phyloP scores from a whole-genome alignment of 2,329 filamentous ascomycete species.

The Pestalotiopsis sp. region DNA sequence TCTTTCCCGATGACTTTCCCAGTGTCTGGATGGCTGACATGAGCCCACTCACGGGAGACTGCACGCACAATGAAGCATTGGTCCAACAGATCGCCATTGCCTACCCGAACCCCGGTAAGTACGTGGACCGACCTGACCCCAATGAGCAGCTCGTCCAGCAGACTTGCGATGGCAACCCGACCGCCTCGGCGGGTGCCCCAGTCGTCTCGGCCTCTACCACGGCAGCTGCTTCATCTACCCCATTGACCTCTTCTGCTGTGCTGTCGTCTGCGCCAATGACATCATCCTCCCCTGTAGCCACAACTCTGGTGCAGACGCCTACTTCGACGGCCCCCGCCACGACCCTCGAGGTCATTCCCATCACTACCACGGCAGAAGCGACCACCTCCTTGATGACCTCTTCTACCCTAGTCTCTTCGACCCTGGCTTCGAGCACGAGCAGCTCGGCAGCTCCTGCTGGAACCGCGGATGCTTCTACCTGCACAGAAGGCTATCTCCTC shows the following conservation, averaged over 20 bases:
- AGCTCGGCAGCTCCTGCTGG: not conserved
- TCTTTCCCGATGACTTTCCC: slow-evolving; percentile 49
- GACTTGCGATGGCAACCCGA: slow-evolving; percentile 34
- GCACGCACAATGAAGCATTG: slow-evolving; percentile 52
- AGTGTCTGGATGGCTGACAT: slow-evolving; percentile 73
- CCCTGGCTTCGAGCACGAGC: not conserved
- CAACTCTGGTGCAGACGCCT: not conserved
- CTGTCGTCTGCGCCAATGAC: not conserved
- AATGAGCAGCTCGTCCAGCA: slow-evolving; percentile 33
- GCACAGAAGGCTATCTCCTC: not conserved
- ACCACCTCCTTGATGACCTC: not conserved
- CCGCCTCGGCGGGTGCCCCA: not conserved
- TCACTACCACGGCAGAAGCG: not conserved
- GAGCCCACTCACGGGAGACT: slow-evolving; percentile 44
- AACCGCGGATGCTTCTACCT: not conserved
- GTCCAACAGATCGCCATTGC: slow-evolving; percentile 45
- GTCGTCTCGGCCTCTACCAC: not conserved
- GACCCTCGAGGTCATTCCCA: not conserved
- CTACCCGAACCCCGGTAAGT: slow-evolving; percentile 66
- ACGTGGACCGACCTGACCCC: slow-evolving; percentile 46
- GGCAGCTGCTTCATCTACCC: not conserved
- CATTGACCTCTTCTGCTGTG: not conserved
- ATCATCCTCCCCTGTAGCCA: not conserved
- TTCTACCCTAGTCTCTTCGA: not conserved
- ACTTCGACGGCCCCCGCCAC: not conserved